Conservation (phyloP, 345 rosid species). For the Erucastrum elatum region DNA sequence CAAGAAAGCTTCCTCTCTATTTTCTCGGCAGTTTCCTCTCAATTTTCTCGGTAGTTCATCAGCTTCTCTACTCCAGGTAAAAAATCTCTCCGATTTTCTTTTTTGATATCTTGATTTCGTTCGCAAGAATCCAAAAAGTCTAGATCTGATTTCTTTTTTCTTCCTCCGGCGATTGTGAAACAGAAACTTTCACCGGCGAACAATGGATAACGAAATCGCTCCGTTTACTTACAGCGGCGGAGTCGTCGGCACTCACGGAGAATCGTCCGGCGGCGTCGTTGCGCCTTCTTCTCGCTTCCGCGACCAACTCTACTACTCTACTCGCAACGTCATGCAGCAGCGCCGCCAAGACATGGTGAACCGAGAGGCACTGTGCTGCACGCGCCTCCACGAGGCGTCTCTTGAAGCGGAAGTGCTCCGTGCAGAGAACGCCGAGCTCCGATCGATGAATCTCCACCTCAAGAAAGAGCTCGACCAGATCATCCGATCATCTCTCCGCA, state of each 20-base stretch:
- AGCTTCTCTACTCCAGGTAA: conserved; percentile 21
- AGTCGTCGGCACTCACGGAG: conserved; percentile 29
- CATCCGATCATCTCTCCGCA: conserved; percentile 52
- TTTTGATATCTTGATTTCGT: background rate
- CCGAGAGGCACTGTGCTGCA: conserved; percentile 64
- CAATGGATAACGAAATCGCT: conserved; percentile 45
- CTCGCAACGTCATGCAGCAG: conserved; percentile 45
- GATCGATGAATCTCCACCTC: conserved; percentile 57
- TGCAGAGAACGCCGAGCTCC: conserved; percentile 62
- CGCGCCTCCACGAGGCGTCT: conserved; percentile 56
- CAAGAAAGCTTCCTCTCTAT: conserved; percentile 1
- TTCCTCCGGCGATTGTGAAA: background rate
- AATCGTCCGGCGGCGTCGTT: background rate
- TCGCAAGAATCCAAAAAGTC: background rate
- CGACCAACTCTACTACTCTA: conserved; percentile 45
- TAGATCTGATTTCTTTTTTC: conserved; percentile 21
- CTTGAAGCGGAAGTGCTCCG: conserved; percentile 60
- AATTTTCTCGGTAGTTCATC: background rate
- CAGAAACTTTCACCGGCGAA: background rate
- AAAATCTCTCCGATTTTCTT: background rate
- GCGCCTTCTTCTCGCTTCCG: conserved; percentile 33
- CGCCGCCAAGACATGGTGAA: conserved; percentile 60
- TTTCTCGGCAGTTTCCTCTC: conserved; percentile 21
- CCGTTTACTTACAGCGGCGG: conserved; percentile 34
- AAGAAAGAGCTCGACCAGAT: conserved; percentile 32